These are phyloP conservation scores for Hypoxylon sp. DNA, from an alignment of 2,329 filamentous ascomycete genomes.

Conservation along the genomic window DNA sequence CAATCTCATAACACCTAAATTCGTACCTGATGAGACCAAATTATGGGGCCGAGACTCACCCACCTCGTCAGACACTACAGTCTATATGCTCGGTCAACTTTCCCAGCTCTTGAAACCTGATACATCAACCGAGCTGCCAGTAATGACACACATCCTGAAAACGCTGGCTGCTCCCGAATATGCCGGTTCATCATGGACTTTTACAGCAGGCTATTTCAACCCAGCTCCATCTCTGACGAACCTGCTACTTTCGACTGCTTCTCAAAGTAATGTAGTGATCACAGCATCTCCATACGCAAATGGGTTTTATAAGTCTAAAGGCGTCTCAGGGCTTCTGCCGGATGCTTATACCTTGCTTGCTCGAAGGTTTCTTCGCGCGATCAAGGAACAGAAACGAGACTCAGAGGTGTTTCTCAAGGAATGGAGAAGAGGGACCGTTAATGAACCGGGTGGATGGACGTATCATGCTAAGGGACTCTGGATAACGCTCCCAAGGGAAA, in stretches of 20 bases:
- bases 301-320: constrained; percentile 91
- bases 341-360: constrained; percentile 93
- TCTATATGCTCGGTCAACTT: constrained; percentile 91
- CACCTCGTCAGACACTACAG: constrained; percentile 71
- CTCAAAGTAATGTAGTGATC: constrained; percentile 82
- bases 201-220: constrained; percentile 99
- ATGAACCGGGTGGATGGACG: constrained; percentile 89
- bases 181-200: constrained; percentile 85
- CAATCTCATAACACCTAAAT: constrained; percentile 73
- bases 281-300: constrained; percentile 95
- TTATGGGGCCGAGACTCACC: constrained; percentile 46
- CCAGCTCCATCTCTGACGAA: constrained; percentile 87
- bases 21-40: constrained; percentile 51
- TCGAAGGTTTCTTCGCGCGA: constrained; percentile 79
- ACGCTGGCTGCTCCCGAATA: constrained; percentile 76
- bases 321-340: constrained; percentile 90
- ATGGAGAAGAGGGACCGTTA: constrained; percentile 87
- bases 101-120: constrained; percentile 86
- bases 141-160: constrained; percentile 80
- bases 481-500: constrained; percentile 79
- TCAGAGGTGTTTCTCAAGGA: constrained; percentile 82
- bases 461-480: constrained; percentile 98
- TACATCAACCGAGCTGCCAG: constrained; percentile 89
- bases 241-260: constrained; percentile 81
- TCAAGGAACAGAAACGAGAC: constrained; percentile 63